These are phyloP conservation scores for Scutellaria minor DNA, from an alignment of 257 asterid species.

Conservation along the genomic window DNA sequence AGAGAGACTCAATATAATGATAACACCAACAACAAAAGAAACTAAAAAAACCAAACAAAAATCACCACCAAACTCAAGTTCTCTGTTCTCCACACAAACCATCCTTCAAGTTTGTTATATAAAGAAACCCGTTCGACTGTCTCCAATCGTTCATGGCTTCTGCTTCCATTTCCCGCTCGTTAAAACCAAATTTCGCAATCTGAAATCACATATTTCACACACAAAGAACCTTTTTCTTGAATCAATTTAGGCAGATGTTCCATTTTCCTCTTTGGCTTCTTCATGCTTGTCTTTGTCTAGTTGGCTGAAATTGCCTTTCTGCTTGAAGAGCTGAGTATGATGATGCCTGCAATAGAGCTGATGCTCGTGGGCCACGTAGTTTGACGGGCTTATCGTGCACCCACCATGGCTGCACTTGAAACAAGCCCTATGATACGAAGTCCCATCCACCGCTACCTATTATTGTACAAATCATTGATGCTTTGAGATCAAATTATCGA, in stretches of 20 bases:
- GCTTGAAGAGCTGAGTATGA: slow-evolving; percentile 81
- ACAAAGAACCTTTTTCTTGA: background rate
- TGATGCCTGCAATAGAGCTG: slow-evolving; percentile 84
- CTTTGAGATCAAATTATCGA: slow-evolving; percentile 6
- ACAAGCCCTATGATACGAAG: slow-evolving; percentile 72
- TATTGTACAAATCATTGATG: background rate
- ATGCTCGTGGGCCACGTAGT: slow-evolving; percentile 81
- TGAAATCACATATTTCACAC: background rate
- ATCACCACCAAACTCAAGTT: slow-evolving; percentile 20
- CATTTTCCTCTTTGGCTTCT: slow-evolving; percentile 45
- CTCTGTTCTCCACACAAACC: background rate
- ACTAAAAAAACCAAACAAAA: slow-evolving; percentile 10
- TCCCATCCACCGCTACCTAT: slow-evolving; percentile 83
- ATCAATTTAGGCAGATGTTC: slow-evolving; percentile 32
- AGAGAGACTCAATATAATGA: background rate
- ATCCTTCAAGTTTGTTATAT: slow-evolving; percentile 2
- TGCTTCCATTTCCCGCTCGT: background rate
- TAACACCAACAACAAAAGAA: slow-evolving; percentile 3
- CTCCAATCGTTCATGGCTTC: slow-evolving; percentile 13
- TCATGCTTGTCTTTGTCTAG: slow-evolving; percentile 56
- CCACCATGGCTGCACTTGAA: slow-evolving; percentile 90
- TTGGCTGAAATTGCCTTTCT: slow-evolving; percentile 82
- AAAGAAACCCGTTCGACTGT: background rate
- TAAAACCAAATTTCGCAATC: background rate
- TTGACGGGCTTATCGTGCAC: slow-evolving; percentile 82